Percentiles rank a stretch among this genome's conserved stretches.
These are phyloP conservation scores for Acrodontium crateriforme DNA, from an alignment of 2,329 filamentous ascomycete genomes.

Conservation along the genomic window DNA sequence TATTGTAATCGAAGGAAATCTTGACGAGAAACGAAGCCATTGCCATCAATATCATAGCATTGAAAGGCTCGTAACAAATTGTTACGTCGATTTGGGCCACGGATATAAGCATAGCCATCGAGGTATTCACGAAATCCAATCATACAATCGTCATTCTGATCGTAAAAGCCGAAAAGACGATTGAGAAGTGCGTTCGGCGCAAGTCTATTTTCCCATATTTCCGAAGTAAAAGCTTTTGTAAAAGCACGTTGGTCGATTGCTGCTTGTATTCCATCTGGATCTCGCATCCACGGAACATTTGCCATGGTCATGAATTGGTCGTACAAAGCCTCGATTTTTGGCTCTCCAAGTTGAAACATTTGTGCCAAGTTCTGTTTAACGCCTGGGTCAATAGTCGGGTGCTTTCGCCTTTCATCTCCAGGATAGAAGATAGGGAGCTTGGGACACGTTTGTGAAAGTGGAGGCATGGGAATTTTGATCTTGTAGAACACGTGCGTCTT, in stretches of 20 bases:
- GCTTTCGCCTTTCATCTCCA: slow-evolving; percentile 63
- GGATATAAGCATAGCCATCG: slow-evolving; percentile 57
- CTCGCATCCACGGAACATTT: slow-evolving; percentile 67
- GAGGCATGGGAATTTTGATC: slow-evolving; percentile 76
- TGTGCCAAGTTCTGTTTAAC: slow-evolving; percentile 48
- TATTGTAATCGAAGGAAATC: slow-evolving; percentile 87
- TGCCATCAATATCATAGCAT: slow-evolving; percentile 79
- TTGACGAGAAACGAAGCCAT: slow-evolving; percentile 71
- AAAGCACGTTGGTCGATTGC: slow-evolving; percentile 91
- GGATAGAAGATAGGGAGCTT: slow-evolving; percentile 78
- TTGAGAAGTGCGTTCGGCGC: slow-evolving; percentile 86
- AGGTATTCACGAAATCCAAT: slow-evolving; percentile 92
- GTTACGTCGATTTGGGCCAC: slow-evolving; percentile 45
- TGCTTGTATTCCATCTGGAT: slow-evolving; percentile 61
- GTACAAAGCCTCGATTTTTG: slow-evolving; percentile 85
- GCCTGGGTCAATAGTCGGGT: slow-evolving; percentile 50
- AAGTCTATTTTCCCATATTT: slow-evolving; percentile 51
- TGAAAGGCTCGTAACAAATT: slow-evolving; percentile 64
- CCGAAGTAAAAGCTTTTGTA: slow-evolving; percentile 63
- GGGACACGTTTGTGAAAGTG: slow-evolving; percentile 63
- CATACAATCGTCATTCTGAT: slow-evolving; percentile 73
- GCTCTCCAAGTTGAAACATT: slow-evolving; percentile 49
- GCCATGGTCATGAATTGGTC: slow-evolving; percentile 95
- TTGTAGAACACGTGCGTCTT: slow-evolving; percentile 97
- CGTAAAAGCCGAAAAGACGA: slow-evolving; percentile 93